A percentile compares a stretch with the other conserved stretches of the same genome.
phyloP scores from a whole-genome alignment of 2,329 filamentous ascomycete species.

The Aspergillus sp. region DNA sequence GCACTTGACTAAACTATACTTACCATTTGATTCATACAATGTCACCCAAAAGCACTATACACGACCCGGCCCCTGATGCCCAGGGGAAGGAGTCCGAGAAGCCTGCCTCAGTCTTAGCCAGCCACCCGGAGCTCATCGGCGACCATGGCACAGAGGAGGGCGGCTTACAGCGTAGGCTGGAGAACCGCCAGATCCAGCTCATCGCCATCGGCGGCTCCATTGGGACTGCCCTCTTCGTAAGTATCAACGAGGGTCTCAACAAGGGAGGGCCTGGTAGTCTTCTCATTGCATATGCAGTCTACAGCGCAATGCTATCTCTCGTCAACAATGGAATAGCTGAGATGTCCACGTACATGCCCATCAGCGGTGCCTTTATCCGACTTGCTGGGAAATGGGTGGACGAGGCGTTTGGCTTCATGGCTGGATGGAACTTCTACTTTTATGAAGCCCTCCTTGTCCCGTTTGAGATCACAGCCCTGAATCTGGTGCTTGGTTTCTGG shows the following conservation, averaged over 20 bases:
- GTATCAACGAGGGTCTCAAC: not conserved
- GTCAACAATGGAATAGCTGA: not conserved
- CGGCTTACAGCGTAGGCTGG: not conserved
- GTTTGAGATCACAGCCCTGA: conserved; percentile 16
- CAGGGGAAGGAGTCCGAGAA: too few species aligned
- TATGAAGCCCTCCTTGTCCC: conserved; percentile 41
- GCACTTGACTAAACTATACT: too few species aligned
- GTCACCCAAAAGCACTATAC: too few species aligned
- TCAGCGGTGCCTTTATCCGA: conserved; percentile 32
- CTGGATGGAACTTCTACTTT: conserved; percentile 51
- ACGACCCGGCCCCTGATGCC: too few species aligned
- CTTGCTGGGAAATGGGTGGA: conserved; percentile 47
- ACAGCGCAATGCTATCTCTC: not conserved
- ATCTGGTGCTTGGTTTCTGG: too few species aligned
- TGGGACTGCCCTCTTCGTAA: not conserved
- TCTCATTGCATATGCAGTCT: not conserved
- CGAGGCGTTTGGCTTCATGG: conserved; percentile 45
- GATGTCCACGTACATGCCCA: not conserved
- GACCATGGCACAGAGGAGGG: too few species aligned
- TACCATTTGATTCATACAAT: too few species aligned
- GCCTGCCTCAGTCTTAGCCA: too few species aligned
- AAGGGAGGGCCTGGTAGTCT: not conserved
- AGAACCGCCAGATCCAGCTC: not conserved
- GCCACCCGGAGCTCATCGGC: too few species aligned
- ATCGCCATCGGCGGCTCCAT: not conserved